These are phyloP conservation scores for Corylus americana DNA, from an alignment of 306 rosid species.

Conservation along the genomic window DNA sequence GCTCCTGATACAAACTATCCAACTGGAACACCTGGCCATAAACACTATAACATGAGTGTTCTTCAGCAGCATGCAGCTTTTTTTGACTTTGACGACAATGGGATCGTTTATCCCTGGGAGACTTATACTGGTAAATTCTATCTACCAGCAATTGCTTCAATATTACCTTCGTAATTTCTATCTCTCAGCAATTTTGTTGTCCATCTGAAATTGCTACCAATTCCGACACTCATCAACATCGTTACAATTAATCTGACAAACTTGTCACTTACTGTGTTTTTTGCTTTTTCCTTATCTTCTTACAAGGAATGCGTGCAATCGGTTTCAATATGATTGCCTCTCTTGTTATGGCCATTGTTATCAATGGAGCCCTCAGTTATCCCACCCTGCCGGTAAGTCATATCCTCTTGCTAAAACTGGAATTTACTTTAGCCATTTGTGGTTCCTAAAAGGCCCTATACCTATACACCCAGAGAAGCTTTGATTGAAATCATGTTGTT, in stretches of 20 bases:
- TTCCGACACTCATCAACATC: neutral
- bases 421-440: neutral
- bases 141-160: neutral
- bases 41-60: constrained; percentile 58
- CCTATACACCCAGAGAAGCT: too few relatives aligned
- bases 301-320: constrained; percentile 60
- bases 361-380: constrained; percentile 58
- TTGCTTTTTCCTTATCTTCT: neutral
- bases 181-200: neutral
- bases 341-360: constrained; percentile 37
- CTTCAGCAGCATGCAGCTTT: constrained; percentile 83
- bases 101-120: constrained; percentile 90
- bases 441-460: too few relatives aligned
- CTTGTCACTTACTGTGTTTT: neutral
- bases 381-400: constrained; percentile 71
- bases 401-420: neutral
- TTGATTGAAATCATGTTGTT: too few relatives aligned
- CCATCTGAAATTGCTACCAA: too few relatives aligned
- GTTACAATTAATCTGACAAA: neutral
- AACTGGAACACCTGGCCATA: constrained; percentile 62
- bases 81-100: constrained; percentile 76
- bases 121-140: constrained; percentile 52
- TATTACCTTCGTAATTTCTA: too few relatives aligned
- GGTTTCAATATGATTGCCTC: constrained; percentile 70
- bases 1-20: constrained; percentile 78